Conservation (phyloP, 202 grass and related monocot species). For the Carex arenaria region DNA sequence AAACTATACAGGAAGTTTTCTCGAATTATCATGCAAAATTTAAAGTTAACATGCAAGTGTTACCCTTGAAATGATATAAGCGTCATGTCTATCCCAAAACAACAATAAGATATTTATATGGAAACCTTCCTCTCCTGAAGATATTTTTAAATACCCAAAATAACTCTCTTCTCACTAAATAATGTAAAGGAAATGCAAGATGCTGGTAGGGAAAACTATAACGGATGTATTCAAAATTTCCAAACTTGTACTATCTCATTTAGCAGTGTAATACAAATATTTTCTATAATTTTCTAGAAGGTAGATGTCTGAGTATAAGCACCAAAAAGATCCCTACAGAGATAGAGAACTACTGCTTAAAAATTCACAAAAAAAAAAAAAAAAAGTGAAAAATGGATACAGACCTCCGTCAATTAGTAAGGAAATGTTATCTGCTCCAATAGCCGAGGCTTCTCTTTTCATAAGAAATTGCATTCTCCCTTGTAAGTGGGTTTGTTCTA, state of each 20-base stretch:
- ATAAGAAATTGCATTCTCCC: constrained; percentile 79
- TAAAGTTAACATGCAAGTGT: not conserved
- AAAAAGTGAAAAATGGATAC: not conserved
- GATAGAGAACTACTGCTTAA: not conserved
- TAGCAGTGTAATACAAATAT: not conserved
- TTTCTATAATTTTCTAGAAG: not conserved
- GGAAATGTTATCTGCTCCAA: constrained; percentile 39
- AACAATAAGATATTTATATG: not conserved
- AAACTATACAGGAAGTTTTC: not conserved
- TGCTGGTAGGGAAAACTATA: not conserved
- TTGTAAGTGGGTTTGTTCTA: constrained; percentile 50
- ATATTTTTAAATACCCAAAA: not conserved
- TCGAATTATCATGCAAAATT: not conserved
- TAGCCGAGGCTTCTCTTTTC: constrained; percentile 35
- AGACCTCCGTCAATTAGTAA: constrained; percentile 70
- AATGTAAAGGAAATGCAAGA: not conserved
- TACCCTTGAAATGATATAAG: not conserved
- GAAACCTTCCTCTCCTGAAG: not conserved
- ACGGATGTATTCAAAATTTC: not conserved
- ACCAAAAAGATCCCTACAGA: too few relatives aligned
- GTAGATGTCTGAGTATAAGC: not conserved
- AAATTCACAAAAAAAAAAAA: not conserved
- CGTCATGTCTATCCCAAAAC: not conserved
- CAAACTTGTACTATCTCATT: not conserved
- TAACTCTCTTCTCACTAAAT: not conserved